phyloP scores from a whole-genome alignment of 257 asterid genomes.

The Lycium barbarum region DNA sequence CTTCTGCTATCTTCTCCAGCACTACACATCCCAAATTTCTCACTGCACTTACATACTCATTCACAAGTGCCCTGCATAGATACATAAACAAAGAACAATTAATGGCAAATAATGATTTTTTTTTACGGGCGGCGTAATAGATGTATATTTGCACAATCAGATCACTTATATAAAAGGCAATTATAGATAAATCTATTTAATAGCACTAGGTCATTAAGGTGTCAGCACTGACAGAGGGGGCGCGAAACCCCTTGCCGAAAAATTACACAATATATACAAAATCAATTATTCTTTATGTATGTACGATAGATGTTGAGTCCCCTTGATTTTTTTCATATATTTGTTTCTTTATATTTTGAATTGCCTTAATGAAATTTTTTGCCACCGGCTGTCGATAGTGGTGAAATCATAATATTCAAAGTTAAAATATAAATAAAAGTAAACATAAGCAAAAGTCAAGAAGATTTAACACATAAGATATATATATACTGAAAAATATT shows the following conservation, averaged over 20 bases:
- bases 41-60: conserved; percentile 30
- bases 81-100: not conserved
- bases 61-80: conserved; percentile 31
- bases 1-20: conserved; percentile 40
- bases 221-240: too few relatives aligned
- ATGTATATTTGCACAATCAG: not conserved
- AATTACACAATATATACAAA: too few relatives aligned
- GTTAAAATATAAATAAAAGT: too few relatives aligned
- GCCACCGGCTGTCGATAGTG: too few relatives aligned
- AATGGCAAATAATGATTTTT: not conserved
- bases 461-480: too few relatives aligned
- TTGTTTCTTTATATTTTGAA: not conserved
- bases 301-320: not conserved
- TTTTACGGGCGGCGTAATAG: not conserved
- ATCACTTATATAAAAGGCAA: not conserved
- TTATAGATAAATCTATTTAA: too few relatives aligned
- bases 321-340: not conserved
- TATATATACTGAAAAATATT: too few relatives aligned
- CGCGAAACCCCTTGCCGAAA: too few relatives aligned
- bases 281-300: not conserved
- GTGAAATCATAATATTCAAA: too few relatives aligned
- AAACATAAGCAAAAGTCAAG: too few relatives aligned
- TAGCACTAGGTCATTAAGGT: too few relatives aligned
- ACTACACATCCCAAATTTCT: conserved; percentile 35
- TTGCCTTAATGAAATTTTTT: not conserved